Conservation (phyloP, 306 rosid species). For the Trifolium subterraneum region DNA sequence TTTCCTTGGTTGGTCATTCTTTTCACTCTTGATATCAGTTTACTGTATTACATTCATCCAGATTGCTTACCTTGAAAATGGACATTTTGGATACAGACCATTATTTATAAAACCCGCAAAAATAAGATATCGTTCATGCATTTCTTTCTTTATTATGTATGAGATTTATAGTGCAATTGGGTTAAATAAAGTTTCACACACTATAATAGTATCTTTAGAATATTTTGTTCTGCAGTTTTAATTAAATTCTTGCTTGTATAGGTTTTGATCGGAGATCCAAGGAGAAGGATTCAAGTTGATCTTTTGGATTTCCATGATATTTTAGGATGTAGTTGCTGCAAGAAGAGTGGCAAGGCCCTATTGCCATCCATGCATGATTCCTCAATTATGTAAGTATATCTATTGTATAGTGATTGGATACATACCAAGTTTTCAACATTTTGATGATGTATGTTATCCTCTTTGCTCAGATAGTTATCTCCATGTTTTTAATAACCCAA, state of each 20-base stretch:
- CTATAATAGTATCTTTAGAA: constrained; percentile 11
- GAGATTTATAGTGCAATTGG: constrained; percentile 15
- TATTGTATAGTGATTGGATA: constrained; percentile 9
- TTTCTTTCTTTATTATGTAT: neutral
- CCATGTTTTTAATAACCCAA: constrained; percentile 1
- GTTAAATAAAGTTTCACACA: constrained; percentile 25
- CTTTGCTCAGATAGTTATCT: constrained; percentile 20
- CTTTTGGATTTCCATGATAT: constrained; percentile 78
- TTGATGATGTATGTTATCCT: constrained; percentile 1
- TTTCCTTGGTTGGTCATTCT: neutral
- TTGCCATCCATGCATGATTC: constrained; percentile 80
- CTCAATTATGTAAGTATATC: constrained; percentile 76
- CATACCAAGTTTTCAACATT: constrained; percentile 12
- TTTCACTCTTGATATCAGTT: neutral
- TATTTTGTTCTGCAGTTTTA: constrained; percentile 21
- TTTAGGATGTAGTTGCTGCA: constrained; percentile 79
- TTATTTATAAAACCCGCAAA: neutral
- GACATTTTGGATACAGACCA: neutral
- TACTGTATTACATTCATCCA: neutral
- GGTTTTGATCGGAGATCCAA: constrained; percentile 89
- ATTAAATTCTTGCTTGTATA: constrained; percentile 40
- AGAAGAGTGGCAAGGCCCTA: constrained; percentile 56
- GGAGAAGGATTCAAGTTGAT: constrained; percentile 90
- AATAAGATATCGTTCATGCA: too few relatives aligned
- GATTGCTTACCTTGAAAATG: neutral